Conservation (phyloP, 352 stramenopile species). For the Phytophthora macrochlamydospora region DNA sequence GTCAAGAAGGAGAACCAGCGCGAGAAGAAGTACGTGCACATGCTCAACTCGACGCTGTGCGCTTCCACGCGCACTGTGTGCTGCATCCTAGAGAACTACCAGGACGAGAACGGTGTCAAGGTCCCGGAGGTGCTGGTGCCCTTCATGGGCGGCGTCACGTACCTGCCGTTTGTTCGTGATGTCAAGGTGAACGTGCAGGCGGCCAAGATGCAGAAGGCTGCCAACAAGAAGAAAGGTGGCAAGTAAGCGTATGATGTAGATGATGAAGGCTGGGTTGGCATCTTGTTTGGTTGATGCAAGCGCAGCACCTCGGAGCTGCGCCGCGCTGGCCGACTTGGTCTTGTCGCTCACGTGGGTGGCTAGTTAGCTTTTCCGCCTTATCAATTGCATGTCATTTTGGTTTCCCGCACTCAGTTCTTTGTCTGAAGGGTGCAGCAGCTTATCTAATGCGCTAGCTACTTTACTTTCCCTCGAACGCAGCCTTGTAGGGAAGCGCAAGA, state of each 20-base stretch:
- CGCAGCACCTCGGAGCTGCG: slow-evolving; percentile 29
- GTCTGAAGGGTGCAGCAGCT: not conserved
- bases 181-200: slow-evolving; percentile 92
- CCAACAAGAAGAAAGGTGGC: slow-evolving; percentile 91
- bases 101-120: slow-evolving; percentile 96
- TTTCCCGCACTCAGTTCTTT: slow-evolving; percentile 2
- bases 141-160: slow-evolving; percentile 98
- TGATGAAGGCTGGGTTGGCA: slow-evolving; percentile 10
- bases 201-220: slow-evolving; percentile 95
- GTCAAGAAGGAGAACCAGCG: slow-evolving; percentile 95
- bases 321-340: slow-evolving; percentile 14
- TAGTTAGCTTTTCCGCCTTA: slow-evolving; percentile 18
- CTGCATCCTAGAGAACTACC: slow-evolving; percentile 99
- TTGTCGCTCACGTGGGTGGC: slow-evolving; percentile 11
- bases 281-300: slow-evolving; percentile 6
- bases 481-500: slow-evolving; percentile 78
- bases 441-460: not conserved
- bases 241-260: slow-evolving; percentile 52
- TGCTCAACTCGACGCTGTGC: slow-evolving; percentile 99
- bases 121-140: slow-evolving; percentile 97
- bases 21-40: slow-evolving; percentile 98
- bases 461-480: slow-evolving; percentile 41
- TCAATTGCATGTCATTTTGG: slow-evolving; percentile 21
- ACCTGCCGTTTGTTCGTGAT: slow-evolving; percentile 98
- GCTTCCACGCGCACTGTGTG: slow-evolving; percentile 98